phyloP scores from a whole-genome alignment of 768 basidiomycete genomes.

The Austroboletus eburneus region DNA sequence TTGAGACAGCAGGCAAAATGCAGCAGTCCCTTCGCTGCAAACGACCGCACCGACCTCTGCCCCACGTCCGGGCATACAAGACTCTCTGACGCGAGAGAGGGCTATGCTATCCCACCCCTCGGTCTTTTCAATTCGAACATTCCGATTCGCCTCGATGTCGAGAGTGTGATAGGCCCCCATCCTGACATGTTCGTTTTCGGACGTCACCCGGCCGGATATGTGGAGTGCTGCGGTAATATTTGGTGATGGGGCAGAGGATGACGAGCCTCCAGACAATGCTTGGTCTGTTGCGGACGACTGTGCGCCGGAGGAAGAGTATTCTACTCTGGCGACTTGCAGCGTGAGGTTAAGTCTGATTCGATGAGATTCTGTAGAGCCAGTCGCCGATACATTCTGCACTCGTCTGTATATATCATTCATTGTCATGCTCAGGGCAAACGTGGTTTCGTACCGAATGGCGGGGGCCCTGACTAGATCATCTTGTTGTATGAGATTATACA shows the following conservation, averaged over 20 bases:
- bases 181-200: conserved; percentile 86
- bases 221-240: conserved; percentile 66
- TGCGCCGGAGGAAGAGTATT: conserved; percentile 71
- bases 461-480: conserved; percentile 84
- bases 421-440: neutral
- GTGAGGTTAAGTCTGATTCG: conserved; percentile 84
- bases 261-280: conserved; percentile 18
- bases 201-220: conserved; percentile 79
- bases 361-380: conserved; percentile 91
- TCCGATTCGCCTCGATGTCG: conserved; percentile 86
- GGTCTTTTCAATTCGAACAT: conserved; percentile 83
- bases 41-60: conserved; percentile 97
- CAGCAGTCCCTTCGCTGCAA: conserved; percentile 92
- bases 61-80: conserved; percentile 88
- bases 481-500: conserved; percentile 93
- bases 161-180: conserved; percentile 94
- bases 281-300: conserved; percentile 47
- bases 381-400: conserved; percentile 84
- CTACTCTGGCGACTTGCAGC: conserved; percentile 70
- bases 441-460: conserved; percentile 62
- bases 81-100: conserved; percentile 74
- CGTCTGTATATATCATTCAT: conserved; percentile 45
- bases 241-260: conserved; percentile 32
- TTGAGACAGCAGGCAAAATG: conserved; percentile 91
- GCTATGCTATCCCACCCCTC: conserved; percentile 94